A percentile compares a stretch with the other conserved stretches of the same genome.
Evolutionary conservation across 2,329 filamentous ascomycete species (phyloP).

Genomic region (Aspergillus versicolor): DNA sequence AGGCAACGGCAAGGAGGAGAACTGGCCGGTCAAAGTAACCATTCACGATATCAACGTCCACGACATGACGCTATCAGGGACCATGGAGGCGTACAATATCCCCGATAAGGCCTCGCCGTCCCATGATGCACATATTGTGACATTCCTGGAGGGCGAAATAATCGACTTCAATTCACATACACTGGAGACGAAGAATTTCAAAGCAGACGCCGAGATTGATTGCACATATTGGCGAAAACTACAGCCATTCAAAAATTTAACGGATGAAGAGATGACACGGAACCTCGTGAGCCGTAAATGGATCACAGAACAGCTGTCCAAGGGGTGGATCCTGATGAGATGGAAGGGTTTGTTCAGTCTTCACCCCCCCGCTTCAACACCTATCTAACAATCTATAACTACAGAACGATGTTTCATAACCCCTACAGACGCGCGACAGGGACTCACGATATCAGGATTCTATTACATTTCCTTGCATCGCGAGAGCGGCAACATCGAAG

Average conservation of each 20-base stretch:
- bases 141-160: slow-evolving; percentile 68
- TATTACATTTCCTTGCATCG: slow-evolving; percentile 51
- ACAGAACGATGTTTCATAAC: slow-evolving; percentile 51
- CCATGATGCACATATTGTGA: slow-evolving; percentile 56
- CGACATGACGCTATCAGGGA: slow-evolving; percentile 63
- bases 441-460: slow-evolving; percentile 52
- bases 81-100: slow-evolving; percentile 70
- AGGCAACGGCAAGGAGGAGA: slow-evolving; percentile 48
- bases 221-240: slow-evolving; percentile 50
- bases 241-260: slow-evolving; percentile 47
- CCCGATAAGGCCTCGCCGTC: slow-evolving; percentile 51
- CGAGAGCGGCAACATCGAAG: slow-evolving; percentile 47
- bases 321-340: slow-evolving; percentile 51
- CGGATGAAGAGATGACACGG: slow-evolving; percentile 45
- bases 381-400: not conserved
- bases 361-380: not conserved
- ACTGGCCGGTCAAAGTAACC: slow-evolving; percentile 67
- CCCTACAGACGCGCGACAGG: slow-evolving; percentile 45
- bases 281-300: slow-evolving; percentile 46
- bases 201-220: slow-evolving; percentile 47
- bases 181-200: slow-evolving; percentile 49
- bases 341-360: slow-evolving; percentile 46
- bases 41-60: slow-evolving; percentile 62
- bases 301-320: slow-evolving; percentile 41
- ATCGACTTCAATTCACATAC: slow-evolving; percentile 59